Percentiles rank a stretch among this genome's conserved stretches.
phyloP scores from a whole-genome alignment of 352 stramenopile genomes.

The Aphanomyces stellatus region DNA sequence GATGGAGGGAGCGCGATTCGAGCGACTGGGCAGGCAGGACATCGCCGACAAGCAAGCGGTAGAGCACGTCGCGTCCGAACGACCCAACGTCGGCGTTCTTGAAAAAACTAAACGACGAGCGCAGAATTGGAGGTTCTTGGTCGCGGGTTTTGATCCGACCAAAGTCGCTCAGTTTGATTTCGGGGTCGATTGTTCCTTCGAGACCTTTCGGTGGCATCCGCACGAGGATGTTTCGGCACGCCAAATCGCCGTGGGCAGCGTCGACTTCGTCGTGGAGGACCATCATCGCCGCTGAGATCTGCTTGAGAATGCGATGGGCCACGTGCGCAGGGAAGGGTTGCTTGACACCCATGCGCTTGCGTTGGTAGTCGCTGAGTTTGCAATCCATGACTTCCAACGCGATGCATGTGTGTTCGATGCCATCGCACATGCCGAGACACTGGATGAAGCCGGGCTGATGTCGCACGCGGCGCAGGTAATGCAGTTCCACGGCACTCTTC shows the following conservation, averaged over 20 bases:
- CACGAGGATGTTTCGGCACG: slow-evolving; percentile 82
- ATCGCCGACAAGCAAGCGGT: slow-evolving; percentile 66
- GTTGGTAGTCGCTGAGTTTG: slow-evolving; percentile 80
- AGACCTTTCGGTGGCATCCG: slow-evolving; percentile 69
- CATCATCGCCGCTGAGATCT: slow-evolving; percentile 74
- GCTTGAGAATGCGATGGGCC: slow-evolving; percentile 32
- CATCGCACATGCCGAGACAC: slow-evolving; percentile 72
- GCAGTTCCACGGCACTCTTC: slow-evolving; percentile 60
- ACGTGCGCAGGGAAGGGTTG: slow-evolving; percentile 5
- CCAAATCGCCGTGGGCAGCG: slow-evolving; percentile 67
- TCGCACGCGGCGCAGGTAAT: slow-evolving; percentile 71
- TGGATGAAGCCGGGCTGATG: slow-evolving; percentile 71
- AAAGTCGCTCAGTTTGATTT: slow-evolving; percentile 80
- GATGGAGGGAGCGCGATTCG: slow-evolving; percentile 67
- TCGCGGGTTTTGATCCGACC: slow-evolving; percentile 62
- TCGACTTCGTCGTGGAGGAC: slow-evolving; percentile 72
- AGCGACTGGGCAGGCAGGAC: slow-evolving; percentile 62
- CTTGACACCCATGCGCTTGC: slow-evolving; percentile 39
- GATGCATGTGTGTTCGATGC: slow-evolving; percentile 79
- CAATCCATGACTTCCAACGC: slow-evolving; percentile 83
- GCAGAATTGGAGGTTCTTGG: slow-evolving; percentile 59
- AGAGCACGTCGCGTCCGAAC: slow-evolving; percentile 72
- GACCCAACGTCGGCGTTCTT: slow-evolving; percentile 77
- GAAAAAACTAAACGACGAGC: slow-evolving; percentile 66
- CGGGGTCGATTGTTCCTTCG: slow-evolving; percentile 68